Evolutionary conservation across 768 basidiomycete genomes (phyloP).

Genomic region (Amylocystis lapponica): DNA sequence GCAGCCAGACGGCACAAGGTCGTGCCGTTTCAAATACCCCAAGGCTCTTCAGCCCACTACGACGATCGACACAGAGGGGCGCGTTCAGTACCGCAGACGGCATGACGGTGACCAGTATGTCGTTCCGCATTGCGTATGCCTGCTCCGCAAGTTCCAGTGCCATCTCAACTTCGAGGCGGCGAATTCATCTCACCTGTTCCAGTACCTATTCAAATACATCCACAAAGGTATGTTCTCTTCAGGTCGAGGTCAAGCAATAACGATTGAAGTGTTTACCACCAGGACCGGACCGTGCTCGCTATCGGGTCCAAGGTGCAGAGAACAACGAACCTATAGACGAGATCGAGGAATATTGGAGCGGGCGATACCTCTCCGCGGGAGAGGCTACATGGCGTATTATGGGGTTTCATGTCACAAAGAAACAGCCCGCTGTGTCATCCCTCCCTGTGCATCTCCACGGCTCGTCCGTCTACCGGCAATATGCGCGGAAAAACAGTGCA

Average conservation of each 20-base stretch:
- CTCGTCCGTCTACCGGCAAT: constrained; percentile 17
- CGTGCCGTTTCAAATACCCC: constrained; percentile 20
- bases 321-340: constrained; percentile 12
- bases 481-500: constrained; percentile 5
- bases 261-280: not conserved
- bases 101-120: constrained; percentile 21
- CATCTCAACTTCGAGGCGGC: constrained; percentile 31
- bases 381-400: constrained; percentile 34
- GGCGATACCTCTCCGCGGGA: constrained; percentile 27
- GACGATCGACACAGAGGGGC: constrained; percentile 21
- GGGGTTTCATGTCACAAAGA: constrained; percentile 28
- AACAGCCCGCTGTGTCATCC: constrained; percentile 28
- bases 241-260: constrained; percentile 19
- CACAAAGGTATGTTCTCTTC: too few species aligned
- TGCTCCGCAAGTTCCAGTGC: constrained; percentile 20
- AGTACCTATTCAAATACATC: constrained; percentile 38
- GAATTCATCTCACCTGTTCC: constrained; percentile 26
- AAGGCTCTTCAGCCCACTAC: constrained; percentile 18
- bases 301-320: constrained; percentile 1
- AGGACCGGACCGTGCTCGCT: constrained; percentile 14
- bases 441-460: constrained; percentile 27
- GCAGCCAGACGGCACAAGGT: constrained; percentile 8
- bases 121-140: constrained; percentile 23
- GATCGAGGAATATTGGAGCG: constrained; percentile 32
- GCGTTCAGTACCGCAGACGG: constrained; percentile 24